Base-by-base conservation (phyloP, 176 grass and related monocot genomes). In the Oryza nivara region DNA sequence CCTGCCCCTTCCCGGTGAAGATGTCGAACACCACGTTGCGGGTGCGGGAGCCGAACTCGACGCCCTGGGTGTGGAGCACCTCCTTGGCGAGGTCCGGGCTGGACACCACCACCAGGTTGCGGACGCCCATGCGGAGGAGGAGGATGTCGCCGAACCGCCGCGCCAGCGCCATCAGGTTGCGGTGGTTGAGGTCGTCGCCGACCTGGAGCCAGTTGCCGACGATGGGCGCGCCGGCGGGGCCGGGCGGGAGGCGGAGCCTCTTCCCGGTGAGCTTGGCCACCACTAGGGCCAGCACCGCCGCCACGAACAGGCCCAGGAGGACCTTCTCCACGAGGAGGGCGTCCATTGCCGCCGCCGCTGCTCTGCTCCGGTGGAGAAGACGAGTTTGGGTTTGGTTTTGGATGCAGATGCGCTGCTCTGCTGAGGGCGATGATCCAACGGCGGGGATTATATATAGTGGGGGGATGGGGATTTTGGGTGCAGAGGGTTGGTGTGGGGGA, bases 11-110 rank as follows among this genome's bases (percentile, higher is more conserved):
- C 1, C 92, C 95, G 9, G 95, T 98, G 87, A 98, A 98, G 75
- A 98, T 98, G 84, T 98, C 95, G 83, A 98, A 90, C 45, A 98
- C 95, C 56, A 98, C 92, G 91, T 98, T 98, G 43, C 95, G 92
- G 32, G 95, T 98, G 76, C 95, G 92, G 7, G 95, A 98, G 1
- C 95, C 95, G 87, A 98, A 98, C 95, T 98, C 95, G 3, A 98
- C 92, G 67, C 95, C 92, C 87, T 98, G 95, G 0, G 95, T 85
- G 86, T 98, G 95, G 79, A 98, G 95, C 44, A 98, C 95, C 80
- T 98, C 92, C 45, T 94, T 92, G 46, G 95, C 92, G 10, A 95
- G 87, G 28, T 95, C 92, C 2, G 95, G 95, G 16, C 69, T 88
- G 9, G 95, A 98, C 0, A 98, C 91, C 15, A 95, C 92, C 3